These are phyloP conservation scores for Pseudogymnoascus sp. DNA, from an alignment of 2,329 filamentous ascomycete species.

Conservation along the genomic window DNA sequence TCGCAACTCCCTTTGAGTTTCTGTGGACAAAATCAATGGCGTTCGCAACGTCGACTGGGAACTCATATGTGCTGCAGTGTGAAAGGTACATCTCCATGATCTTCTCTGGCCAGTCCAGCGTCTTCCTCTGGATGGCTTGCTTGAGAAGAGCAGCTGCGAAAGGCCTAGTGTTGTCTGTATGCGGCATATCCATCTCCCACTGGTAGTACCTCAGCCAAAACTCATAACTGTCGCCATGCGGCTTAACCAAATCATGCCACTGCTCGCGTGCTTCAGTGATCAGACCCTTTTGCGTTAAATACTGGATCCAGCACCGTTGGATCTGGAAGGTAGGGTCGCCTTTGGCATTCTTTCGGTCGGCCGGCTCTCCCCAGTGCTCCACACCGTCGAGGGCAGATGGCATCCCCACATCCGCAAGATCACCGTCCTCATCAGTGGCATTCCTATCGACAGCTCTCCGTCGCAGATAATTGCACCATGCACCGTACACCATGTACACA, in stretches of 20 bases:
- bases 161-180: conserved; percentile 37
- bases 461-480: conserved; percentile 91
- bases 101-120: conserved; percentile 69
- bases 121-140: conserved; percentile 54
- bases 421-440: conserved; percentile 71
- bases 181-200: conserved; percentile 62
- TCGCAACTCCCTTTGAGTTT: conserved; percentile 52
- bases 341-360: conserved; percentile 55
- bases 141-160: conserved; percentile 69
- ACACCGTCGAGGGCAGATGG: conserved; percentile 80
- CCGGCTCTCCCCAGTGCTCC: conserved; percentile 57
- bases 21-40: conserved; percentile 68
- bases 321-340: conserved; percentile 86
- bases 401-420: conserved; percentile 85
- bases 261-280: conserved; percentile 67
- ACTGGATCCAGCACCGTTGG: conserved; percentile 87
- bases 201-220: conserved; percentile 92
- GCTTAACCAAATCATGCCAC: conserved; percentile 64
- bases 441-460: conserved; percentile 70
- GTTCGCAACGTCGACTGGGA: conserved; percentile 62
- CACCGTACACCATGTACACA: conserved; percentile 81
- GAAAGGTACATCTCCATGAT: conserved; percentile 65
- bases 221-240: conserved; percentile 70
- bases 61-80: conserved; percentile 87
- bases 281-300: conserved; percentile 74